Percentiles rank a stretch among this genome's conserved stretches.
Conservation (phyloP, 176 grass and related monocot species). For the Carex scoparia region DNA sequence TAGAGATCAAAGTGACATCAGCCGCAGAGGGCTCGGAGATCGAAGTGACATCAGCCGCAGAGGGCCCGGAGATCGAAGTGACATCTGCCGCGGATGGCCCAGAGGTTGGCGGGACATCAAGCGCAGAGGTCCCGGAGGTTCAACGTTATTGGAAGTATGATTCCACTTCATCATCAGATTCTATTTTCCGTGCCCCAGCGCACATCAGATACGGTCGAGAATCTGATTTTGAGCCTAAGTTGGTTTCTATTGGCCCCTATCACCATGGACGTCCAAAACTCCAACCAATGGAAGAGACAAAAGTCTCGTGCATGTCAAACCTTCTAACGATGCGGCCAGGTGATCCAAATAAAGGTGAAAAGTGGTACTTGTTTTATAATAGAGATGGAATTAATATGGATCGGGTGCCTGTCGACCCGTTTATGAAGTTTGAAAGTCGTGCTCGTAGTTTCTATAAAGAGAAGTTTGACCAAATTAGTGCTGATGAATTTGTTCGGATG, state of each 20-base stretch:
- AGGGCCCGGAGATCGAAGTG: too few relatives aligned
- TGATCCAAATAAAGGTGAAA: too few relatives aligned
- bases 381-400: too few relatives aligned
- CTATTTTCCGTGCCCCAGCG: neutral
- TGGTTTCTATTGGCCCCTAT: neutral
- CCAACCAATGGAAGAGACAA: neutral
- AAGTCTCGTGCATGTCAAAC: neutral
- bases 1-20: neutral
- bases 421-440: too few relatives aligned
- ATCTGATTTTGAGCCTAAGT: neutral
- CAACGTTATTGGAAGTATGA: too few relatives aligned
- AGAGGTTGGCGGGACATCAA: too few relatives aligned
- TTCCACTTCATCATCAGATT: too few relatives aligned
- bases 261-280: neutral
- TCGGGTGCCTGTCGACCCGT: neutral
- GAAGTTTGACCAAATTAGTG: neutral
- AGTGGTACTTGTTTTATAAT: fast-evolving
- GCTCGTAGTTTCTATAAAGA: too few relatives aligned
- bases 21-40: too few relatives aligned
- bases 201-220: neutral
- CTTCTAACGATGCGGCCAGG: neutral
- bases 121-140: too few relatives aligned
- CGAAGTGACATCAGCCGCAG: too few relatives aligned
- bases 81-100: too few relatives aligned
- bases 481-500: neutral